Base-by-base conservation (phyloP, 345 rosid genomes). In the Excoecaria cochinchinensis region DNA sequence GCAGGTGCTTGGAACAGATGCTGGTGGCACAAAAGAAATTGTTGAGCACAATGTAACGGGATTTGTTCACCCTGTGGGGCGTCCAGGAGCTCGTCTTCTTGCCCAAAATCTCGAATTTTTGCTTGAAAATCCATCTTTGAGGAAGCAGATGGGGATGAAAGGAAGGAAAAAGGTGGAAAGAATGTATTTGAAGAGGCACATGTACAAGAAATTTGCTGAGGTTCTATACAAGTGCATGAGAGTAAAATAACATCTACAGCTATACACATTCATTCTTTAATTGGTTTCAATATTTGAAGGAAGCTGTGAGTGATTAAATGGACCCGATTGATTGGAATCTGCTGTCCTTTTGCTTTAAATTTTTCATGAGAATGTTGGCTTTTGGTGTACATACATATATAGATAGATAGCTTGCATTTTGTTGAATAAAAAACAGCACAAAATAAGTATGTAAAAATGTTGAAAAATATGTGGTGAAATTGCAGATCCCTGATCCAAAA, bases 21-120 rank as follows among this genome's bases (percentile, higher is more conserved):
- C 94, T 36, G 99, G 99, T 75, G 99, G 99, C 76, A 90, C 97
- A 16, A 87, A 83, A 82, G 97, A 91, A 86, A 92, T 95, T 38
- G 92, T 95, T 0, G 83, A 86, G 81, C 91, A 92, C 63, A 95
- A 91, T 24, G 84, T 89, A 24, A 90, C 97, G 1, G 97, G 99
- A 69, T 86, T 95, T 75, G 87, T 95, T 79, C 97, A 95, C 82
- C 89, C 97, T 0, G 78, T 82, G 16, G 97, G 97, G 50, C 87
- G 61, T 48, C 81, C 80, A 0, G 97, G 97, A 24, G 74, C 76
- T 74, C 87, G 12, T 76, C 81, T 70, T 38, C 88, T 95, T 22
- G 90, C 95, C 4, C 84, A 80, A 40, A 92, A 88, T 69, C 82
- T 95, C 60, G 66, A 69, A 77, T 84, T 76, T 77, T 76, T 95